Evolutionary conservation across 768 basidiomycete species (phyloP).

Genomic region (Fomitopsis serialis): DNA sequence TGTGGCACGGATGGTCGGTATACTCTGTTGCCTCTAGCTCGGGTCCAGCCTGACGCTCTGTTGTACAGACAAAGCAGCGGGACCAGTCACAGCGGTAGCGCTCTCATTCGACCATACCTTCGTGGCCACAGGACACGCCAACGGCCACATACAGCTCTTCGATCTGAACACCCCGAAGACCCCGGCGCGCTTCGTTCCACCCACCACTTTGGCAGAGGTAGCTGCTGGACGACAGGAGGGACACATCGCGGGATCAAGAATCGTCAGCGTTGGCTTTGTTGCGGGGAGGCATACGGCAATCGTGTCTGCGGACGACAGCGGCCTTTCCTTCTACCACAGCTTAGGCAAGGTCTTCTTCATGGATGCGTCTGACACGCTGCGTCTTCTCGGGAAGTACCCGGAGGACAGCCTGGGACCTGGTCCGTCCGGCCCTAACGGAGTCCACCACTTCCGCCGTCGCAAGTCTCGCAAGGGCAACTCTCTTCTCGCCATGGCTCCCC

Average conservation of each 20-base stretch:
- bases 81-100: constrained; percentile 83
- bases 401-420: constrained; percentile 32
- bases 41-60: constrained; percentile 8
- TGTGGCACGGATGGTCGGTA: constrained; percentile 69
- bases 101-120: constrained; percentile 93
- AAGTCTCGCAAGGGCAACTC: constrained; percentile 49
- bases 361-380: constrained; percentile 89
- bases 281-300: constrained; percentile 91
- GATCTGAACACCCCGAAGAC: constrained; percentile 65
- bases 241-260: constrained; percentile 73
- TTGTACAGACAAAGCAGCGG: constrained; percentile 49
- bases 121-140: constrained; percentile 81
- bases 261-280: constrained; percentile 81
- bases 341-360: constrained; percentile 93
- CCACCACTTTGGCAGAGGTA: constrained; percentile 64
- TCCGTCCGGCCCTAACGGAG: constrained; percentile 12
- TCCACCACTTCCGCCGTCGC: constrained; percentile 36
- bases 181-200: constrained; percentile 65
- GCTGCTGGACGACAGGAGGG: constrained; percentile 80
- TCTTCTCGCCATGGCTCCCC: constrained; percentile 72
- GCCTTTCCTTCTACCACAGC: constrained; percentile 92
- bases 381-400: constrained; percentile 90
- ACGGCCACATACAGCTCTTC: constrained; percentile 83
- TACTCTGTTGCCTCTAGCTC: constrained; percentile 22
- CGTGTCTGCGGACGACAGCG: constrained; percentile 84